Base-by-base conservation (phyloP, 768 basidiomycete species). In the Leccinum fibrillosum region DNA sequence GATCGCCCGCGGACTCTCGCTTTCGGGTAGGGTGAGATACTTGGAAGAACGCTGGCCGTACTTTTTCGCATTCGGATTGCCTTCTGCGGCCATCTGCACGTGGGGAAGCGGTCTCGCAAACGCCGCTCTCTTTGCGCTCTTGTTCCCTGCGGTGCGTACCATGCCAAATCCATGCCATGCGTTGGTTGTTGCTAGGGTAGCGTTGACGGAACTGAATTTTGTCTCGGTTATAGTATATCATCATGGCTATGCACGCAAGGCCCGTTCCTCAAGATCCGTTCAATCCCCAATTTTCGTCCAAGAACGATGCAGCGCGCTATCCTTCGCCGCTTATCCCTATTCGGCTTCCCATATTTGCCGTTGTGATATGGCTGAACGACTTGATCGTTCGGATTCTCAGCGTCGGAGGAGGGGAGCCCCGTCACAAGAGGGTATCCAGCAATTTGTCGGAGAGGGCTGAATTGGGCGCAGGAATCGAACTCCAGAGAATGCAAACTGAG, bases 1-100 rank as follows among this genome's bases (percentile, higher is more conserved):
- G 90, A 83, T 88, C 49, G 82, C 89, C 9, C 83, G 86, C 13
- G 89, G 89, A 2, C 65, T 86, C 60, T 86, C 88, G 12, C 75
- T 92, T 12, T 80, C 89, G 2, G 75, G 81, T 13, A 77, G 91
- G 55, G 82, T 93, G 49, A 76, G 86, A 50, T 82, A 89, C 68
- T 75, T 94, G 19, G 93, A 95, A 73, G 90, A 93, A 72, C 82
- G 92, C 44, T 95, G 93, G 93, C 82, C 88, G 2, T 95, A 94
- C 73, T 92, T 86, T 67, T 80, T 93, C 58, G 88, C 88, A 5
- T 95, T 93, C 62, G 93, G 93, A 80, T 72, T 92, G 4, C 89
- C 91, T 26, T 78, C 87, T 4, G 84, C 91, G 1, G 80, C 79
- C 0, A 73, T 92, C 19, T 93, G 92, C 68, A 86, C 80, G 57